Evolutionary conservation across 2,329 filamentous ascomycete genomes (phyloP), one percentile per base, ranked within the genome.

Genomic region (Cladosporium oxysporum): DNA sequence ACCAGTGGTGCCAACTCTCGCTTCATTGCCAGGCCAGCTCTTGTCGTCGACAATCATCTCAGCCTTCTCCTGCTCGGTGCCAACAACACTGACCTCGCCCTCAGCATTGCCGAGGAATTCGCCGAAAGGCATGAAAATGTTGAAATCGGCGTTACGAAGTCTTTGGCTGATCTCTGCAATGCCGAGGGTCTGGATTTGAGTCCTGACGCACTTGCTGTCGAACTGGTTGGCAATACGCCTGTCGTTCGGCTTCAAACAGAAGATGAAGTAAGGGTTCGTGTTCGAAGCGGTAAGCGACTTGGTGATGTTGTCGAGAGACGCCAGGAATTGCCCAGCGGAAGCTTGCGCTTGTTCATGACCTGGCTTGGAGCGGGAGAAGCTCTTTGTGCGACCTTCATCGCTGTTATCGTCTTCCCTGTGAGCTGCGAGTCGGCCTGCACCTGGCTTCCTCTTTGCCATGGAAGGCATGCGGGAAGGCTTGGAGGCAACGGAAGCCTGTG

Each of bases 221-320:
- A 98, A 99, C 75, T 99, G 95, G 72, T 99, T 99, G 68, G 95
- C 94, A 71, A 99, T 99, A 59, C 95, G 89, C 62, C 95, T 87
- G 76, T 99, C 95, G 72, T 99, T 99, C 26, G 95, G 94, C 80
- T 99, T 99, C 69, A 99, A 81, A 75, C 95, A 99, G 79, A 99
- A 97, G 53, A 99, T 87, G 72, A 97, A 98, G 79, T 99, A 99
- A 0, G 91, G 87, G 74, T 99, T 99, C 12, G 93, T 91, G 74
- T 93, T 91, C 4, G 90, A 87, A 2, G 91, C 88, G 2, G 88
- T 90, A 53, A 99, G 83, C 2, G 92, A 93, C 72, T 94, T 93
- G 66, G 90, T 96, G 66, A 99, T 91, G 67, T 95, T 96, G 70
- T 97, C 92, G 29, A 99, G 83, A 0, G 93, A 91, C 0, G 91